Base-by-base conservation (phyloP, 2,329 filamentous ascomycete genomes). In the Colletotrichum agaves region DNA sequence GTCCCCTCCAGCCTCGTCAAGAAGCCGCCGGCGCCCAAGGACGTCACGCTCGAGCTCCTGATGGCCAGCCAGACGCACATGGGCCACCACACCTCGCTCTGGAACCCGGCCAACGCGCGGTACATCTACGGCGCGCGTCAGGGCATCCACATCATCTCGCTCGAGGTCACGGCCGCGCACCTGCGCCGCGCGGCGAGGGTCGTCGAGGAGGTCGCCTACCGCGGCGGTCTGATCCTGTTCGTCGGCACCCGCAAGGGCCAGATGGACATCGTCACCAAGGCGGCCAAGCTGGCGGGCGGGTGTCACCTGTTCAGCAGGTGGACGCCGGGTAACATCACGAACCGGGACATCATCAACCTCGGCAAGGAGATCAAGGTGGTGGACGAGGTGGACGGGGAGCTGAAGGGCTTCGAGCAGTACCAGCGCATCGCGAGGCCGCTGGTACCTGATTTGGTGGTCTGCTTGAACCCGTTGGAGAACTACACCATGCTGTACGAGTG, bases 231-330 rank as follows among this genome's bases (percentile, higher is more conserved):
- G 66, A 91, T 98, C 52, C 86, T 99, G 8, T 98, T 98, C 75
- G 94, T 94, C 0, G 96, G 96, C 49, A 98, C 92, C 5, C 87
- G 95, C 33, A 86, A 88, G 62, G 94, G 93, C 1, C 95, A 98
- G 76, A 91, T 91, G 78, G 86, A 91, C 70, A 87, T 90, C 60
- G 92, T 98, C 1, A 92, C 97, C 15, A 88, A 88, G 70, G 94
- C 95, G 5, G 94, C 96, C 1, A 84, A 91, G 77, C 79, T 97
- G 69, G 88, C 94, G 0, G 86, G 88, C 65, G 93, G 89, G 2
- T 98, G 92, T 76, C 94, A 98, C 78, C 79, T 99, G 37, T 98
- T 97, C 76, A 92, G 93, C 75, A 91, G 93, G 74, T 99, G 96
- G 96, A 93, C 91, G 56, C 93, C 96, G 0, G 96, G 96, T 1